These are phyloP conservation scores for Cryphonectria naterciae DNA, from an alignment of 2,329 filamentous ascomycete genomes.

Conservation along the genomic window DNA sequence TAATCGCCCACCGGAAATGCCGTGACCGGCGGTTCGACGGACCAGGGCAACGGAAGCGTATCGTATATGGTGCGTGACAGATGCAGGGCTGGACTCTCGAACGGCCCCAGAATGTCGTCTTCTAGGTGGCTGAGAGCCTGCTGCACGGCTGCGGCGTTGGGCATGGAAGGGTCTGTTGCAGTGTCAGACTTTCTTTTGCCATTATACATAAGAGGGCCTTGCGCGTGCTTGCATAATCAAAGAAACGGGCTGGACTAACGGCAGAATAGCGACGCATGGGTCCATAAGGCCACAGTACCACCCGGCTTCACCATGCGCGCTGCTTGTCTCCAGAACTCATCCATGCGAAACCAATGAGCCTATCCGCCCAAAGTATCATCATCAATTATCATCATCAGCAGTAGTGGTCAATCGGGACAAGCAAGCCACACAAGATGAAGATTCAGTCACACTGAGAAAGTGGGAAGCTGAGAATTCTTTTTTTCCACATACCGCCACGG, in stretches of 20 bases:
- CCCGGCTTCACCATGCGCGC: slow-evolving; percentile 49
- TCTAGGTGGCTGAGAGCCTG: slow-evolving; percentile 43
- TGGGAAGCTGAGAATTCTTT: too few relatives aligned
- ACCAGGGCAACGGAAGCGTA: slow-evolving; percentile 50
- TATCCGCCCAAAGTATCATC: slow-evolving; percentile 20
- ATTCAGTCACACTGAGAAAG: too few relatives aligned
- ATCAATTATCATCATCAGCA: not conserved
- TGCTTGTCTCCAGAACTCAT: slow-evolving; percentile 48
- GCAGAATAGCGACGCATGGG: slow-evolving; percentile 34
- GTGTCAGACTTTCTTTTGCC: not conserved
- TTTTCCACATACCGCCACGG: slow-evolving; percentile 30
- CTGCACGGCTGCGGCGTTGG: slow-evolving; percentile 43
- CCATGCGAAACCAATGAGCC: slow-evolving; percentile 57
- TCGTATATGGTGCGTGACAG: slow-evolving; percentile 45
- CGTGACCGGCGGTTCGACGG: slow-evolving; percentile 31
- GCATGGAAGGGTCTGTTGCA: slow-evolving; percentile 38
- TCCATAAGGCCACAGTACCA: slow-evolving; percentile 54
- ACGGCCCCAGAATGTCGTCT: slow-evolving; percentile 41
- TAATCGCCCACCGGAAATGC: slow-evolving; percentile 32
- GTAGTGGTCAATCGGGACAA: not conserved
- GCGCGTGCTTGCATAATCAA: not conserved
- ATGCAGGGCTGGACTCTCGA: slow-evolving; percentile 42
- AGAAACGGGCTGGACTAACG: slow-evolving; percentile 31
- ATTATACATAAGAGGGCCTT: too few relatives aligned
- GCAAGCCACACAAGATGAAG: too few relatives aligned